phyloP scores from a whole-genome alignment of 2,329 filamentous ascomycete species.

The Cercospora sp. region DNA sequence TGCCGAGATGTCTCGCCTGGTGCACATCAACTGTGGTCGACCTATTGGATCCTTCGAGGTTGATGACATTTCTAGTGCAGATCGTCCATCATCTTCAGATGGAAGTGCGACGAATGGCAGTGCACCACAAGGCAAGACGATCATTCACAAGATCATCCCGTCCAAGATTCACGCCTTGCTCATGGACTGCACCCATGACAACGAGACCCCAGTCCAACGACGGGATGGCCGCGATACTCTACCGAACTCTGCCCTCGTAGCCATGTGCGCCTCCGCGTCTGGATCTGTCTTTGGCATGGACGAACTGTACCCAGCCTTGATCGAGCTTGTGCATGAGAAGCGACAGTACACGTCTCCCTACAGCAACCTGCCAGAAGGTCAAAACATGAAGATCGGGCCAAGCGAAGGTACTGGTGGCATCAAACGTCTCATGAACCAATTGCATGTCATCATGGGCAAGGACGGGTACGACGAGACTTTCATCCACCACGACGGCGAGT shows the following conservation, averaged over 20 bases:
- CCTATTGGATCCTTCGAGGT: slow-evolving; percentile 97
- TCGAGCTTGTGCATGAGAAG: slow-evolving; percentile 91
- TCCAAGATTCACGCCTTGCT: slow-evolving; percentile 89
- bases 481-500: slow-evolving; percentile 93
- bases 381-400: slow-evolving; percentile 62
- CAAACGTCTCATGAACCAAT: slow-evolving; percentile 90
- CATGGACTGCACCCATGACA: slow-evolving; percentile 99
- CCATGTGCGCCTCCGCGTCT: slow-evolving; percentile 91
- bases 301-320: slow-evolving; percentile 86
- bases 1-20: slow-evolving; percentile 83
- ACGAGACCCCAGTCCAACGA: slow-evolving; percentile 93
- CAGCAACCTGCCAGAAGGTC: slow-evolving; percentile 53
- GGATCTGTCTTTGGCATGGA: slow-evolving; percentile 98
- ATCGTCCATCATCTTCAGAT: slow-evolving; percentile 42
- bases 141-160: slow-evolving; percentile 79
- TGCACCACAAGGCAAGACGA: slow-evolving; percentile 53
- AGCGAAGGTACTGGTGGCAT: slow-evolving; percentile 85
- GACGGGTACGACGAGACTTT: slow-evolving; percentile 94
- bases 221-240: slow-evolving; percentile 90
- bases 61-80: slow-evolving; percentile 74
- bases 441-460: slow-evolving; percentile 93
- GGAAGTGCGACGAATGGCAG: slow-evolving; percentile 35
- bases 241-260: slow-evolving; percentile 88
- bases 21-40: slow-evolving; percentile 88
- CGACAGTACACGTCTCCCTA: slow-evolving; percentile 77